Evolutionary conservation across 2,329 filamentous ascomycete species (phyloP).

Genomic region (Pseudocercospora fijiensis): DNA sequence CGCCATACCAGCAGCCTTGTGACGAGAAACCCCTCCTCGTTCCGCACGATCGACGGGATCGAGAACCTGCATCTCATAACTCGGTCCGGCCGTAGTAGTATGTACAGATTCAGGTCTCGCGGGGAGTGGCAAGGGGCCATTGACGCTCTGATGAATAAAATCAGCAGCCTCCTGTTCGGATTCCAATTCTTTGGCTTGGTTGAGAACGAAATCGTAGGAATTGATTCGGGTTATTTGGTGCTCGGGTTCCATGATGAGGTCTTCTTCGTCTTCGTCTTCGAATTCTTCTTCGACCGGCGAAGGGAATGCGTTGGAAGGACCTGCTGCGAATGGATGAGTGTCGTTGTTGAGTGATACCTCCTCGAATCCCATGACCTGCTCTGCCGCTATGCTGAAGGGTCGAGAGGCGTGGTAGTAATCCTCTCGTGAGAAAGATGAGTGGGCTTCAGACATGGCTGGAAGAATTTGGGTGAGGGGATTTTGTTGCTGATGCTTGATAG

Average conservation of each 20-base stretch:
- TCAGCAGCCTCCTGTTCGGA: slow-evolving; percentile 8
- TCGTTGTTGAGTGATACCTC: slow-evolving; percentile 10
- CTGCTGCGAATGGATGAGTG: not conserved
- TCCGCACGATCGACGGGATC: not conserved
- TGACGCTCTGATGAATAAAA: slow-evolving; percentile 3
- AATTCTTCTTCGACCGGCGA: slow-evolving; percentile 5
- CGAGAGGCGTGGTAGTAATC: not conserved
- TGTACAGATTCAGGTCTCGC: not conserved
- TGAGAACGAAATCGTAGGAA: slow-evolving; percentile 18
- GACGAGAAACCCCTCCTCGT: not conserved
- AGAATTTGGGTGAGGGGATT: not conserved
- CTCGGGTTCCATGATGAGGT: slow-evolving; percentile 8
- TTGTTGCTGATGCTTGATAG: not conserved
- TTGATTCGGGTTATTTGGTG: slow-evolving; percentile 5
- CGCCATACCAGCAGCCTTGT: not conserved
- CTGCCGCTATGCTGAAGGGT: not conserved
- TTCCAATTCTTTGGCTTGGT: slow-evolving; percentile 9
- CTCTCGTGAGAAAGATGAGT: not conserved
- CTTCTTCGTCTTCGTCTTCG: slow-evolving; percentile 12
- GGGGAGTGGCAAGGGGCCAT: not conserved
- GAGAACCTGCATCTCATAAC: not conserved
- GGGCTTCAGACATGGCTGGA: not conserved
- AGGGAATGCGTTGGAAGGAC: not conserved
- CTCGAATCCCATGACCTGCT: slow-evolving; percentile 14
- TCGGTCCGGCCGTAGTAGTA: not conserved